phyloP scores from a whole-genome alignment of 2,329 filamentous ascomycete species.

The Phialophora expanda region DNA sequence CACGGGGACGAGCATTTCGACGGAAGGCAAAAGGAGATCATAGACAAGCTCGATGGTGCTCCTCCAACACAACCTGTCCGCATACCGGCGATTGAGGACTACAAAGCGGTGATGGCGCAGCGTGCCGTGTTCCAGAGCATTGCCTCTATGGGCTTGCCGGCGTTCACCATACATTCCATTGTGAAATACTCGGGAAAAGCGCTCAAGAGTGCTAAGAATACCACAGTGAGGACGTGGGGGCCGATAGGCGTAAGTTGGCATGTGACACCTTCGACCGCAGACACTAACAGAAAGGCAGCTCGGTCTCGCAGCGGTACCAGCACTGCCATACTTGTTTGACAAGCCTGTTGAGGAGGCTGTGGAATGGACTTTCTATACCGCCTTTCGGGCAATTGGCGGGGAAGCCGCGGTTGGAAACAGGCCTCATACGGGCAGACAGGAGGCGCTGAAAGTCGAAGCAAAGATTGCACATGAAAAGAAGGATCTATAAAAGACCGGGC shows the following conservation, averaged over 20 bases:
- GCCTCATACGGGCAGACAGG: constrained; percentile 36
- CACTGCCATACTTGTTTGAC: constrained; percentile 53
- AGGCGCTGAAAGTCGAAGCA: constrained; percentile 30
- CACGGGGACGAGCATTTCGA: constrained; percentile 54
- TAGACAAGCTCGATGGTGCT: constrained; percentile 55
- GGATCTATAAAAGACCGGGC: constrained; percentile 30
- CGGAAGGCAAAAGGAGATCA: constrained; percentile 47
- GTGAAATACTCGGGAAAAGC: constrained; percentile 86
- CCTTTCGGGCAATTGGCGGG: constrained; percentile 74
- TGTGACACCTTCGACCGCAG: background rate
- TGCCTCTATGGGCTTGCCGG: constrained; percentile 91
- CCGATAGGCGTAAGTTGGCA: constrained; percentile 78
- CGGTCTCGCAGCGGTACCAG: constrained; percentile 57
- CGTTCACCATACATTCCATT: constrained; percentile 90
- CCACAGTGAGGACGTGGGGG: constrained; percentile 77
- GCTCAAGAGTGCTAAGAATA: constrained; percentile 82
- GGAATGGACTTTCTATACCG: constrained; percentile 86
- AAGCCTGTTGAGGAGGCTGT: constrained; percentile 90
- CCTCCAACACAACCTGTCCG: constrained; percentile 45
- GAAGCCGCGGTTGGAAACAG: constrained; percentile 56
- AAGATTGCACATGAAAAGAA: constrained; percentile 33
- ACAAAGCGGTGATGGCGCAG: constrained; percentile 86
- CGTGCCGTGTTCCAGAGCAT: constrained; percentile 87
- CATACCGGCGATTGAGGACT: constrained; percentile 83
- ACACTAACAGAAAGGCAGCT: constrained; percentile 52